Base-by-base conservation (phyloP, 805 yeast species). In the Schwanniomyces vanrijiae region DNA sequence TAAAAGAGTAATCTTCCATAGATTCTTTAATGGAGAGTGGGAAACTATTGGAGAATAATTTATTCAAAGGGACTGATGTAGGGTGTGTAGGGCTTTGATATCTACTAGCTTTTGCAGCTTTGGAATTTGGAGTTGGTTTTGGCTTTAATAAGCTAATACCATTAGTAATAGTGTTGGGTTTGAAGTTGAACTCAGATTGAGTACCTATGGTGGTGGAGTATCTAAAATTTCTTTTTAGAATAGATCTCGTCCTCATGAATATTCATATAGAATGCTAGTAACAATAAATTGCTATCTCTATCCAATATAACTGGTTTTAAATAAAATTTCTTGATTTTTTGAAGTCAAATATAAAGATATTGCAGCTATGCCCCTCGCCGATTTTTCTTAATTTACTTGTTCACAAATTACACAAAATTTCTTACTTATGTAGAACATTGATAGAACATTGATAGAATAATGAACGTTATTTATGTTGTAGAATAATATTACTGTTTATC, bases 61-160 rank as follows among this genome's bases (percentile, higher is more conserved):
- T 78, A 19, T 69, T 61, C 5, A 85, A 50, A 0, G 90, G 89
- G 0, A 84, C 76, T 0, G 89, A 88, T 0, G 84, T 74, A 1
- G 91, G 91, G 20, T 85, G 81, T 0, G 84, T 82, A 0, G 89
- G 74, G 21, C 83, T 59, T 49, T 65, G 75, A 54, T 80, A 81
- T 19, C 21, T 18, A 20, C 39, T 31, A 9, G 4, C 14, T 14
- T 33, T 45, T 28, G 10, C 8, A 11, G 16, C 8, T 10, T 37
- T 20, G 3, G 16, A 18, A 5, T 9, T 26, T 42, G 16, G 13
- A 18, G 4, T 11, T 22, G 21, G 19, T 6, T 31, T 31, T 11
- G 16, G 25, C 20, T 20, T 37, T 9, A 21, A 20, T 18, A 13
- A 33, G 20, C 20, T 33, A 5, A 9, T 20, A 37, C 6, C 5